Percentiles rank a stretch among this genome's conserved stretches.
phyloP scores from a whole-genome alignment of 1,139 yeast genomes.

The Diutina catenulata region DNA sequence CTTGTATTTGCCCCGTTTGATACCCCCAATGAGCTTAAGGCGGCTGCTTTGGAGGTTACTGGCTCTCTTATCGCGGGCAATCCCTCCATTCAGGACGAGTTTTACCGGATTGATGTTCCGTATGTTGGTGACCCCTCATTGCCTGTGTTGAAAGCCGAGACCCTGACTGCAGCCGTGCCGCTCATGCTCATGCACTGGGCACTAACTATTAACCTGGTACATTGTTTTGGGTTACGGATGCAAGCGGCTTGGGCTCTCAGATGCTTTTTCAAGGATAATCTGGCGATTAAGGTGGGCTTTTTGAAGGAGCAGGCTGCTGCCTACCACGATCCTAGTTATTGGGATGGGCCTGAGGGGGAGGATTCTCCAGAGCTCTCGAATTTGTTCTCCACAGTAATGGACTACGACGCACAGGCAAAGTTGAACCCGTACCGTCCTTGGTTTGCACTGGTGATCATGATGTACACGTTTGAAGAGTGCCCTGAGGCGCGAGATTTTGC shows the following conservation, averaged over 20 bases:
- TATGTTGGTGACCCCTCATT: conserved; percentile 67
- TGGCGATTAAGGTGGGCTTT: conserved; percentile 50
- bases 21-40: conserved; percentile 53
- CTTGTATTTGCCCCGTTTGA: conserved; percentile 49
- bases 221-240: conserved; percentile 67
- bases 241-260: conserved; percentile 58
- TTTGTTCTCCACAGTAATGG: conserved; percentile 58
- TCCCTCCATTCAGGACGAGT: conserved; percentile 49
- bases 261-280: conserved; percentile 57
- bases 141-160: conserved; percentile 32
- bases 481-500: conserved; percentile 41
- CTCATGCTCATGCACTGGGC: conserved; percentile 77
- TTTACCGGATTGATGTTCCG: conserved; percentile 83
- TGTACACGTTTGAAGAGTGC: conserved; percentile 50
- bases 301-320: conserved; percentile 50
- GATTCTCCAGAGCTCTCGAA: conserved; percentile 21
- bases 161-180: conserved; percentile 47
- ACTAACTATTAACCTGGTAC: conserved; percentile 66
- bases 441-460: conserved; percentile 66
- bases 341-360: conserved; percentile 8
- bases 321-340: conserved; percentile 21
- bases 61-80: conserved; percentile 68
- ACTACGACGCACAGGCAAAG: conserved; percentile 64
- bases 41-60: conserved; percentile 57
- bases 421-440: conserved; percentile 81